phyloP scores from a whole-genome alignment of 768 basidiomycete species.

The Filobasidium floriforme region DNA sequence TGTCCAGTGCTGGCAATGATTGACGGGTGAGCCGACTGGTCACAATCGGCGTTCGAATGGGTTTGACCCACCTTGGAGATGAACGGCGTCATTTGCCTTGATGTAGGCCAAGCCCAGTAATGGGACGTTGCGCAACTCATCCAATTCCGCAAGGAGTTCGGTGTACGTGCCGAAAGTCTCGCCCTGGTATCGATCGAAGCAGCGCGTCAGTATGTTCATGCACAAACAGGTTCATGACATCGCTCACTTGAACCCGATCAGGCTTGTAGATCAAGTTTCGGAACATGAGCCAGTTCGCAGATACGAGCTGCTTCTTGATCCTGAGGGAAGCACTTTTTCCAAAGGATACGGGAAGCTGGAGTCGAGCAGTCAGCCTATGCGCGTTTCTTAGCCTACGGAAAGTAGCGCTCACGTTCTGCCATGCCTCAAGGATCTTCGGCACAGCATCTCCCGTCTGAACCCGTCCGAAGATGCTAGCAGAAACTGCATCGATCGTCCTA shows the following conservation, averaged over 20 bases:
- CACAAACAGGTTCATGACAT: not conserved
- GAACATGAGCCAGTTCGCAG: not conserved
- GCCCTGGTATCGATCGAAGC: not conserved
- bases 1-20: too few species aligned
- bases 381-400: not conserved
- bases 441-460: not conserved
- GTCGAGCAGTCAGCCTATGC: not conserved
- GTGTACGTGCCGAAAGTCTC: not conserved
- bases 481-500: not conserved
- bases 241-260: not conserved
- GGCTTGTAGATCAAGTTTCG: not conserved
- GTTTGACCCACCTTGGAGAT: not conserved
- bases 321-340: not conserved
- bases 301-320: not conserved
- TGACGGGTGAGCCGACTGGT: too few species aligned
- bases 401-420: not conserved
- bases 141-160: not conserved
- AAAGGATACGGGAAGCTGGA: not conserved
- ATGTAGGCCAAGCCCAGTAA: not conserved
- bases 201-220: not conserved
- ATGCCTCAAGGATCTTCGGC: not conserved
- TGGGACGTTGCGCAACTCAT: not conserved
- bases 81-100: not conserved
- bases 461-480: not conserved
- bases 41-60: not conserved